Evolutionary conservation across 2,329 filamentous ascomycete species (phyloP), one percentile per base, ranked within the genome.

Genomic region (Esteya vermicola): DNA sequence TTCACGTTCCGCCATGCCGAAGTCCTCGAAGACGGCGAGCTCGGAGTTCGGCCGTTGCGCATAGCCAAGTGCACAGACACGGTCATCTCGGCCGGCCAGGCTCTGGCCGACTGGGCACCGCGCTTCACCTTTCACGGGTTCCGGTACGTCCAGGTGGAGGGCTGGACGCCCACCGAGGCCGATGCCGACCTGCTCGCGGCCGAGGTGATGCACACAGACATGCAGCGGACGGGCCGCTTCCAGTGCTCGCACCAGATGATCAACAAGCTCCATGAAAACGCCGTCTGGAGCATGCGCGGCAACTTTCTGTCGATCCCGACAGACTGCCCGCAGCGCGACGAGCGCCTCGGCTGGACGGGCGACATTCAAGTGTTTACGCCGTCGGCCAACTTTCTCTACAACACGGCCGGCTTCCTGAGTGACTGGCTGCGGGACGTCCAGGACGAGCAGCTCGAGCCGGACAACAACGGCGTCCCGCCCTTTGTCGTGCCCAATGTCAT

Each of bases 261-360:
- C 21, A 77, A 75, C 46, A 55, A 65, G 34, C 60, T 78, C 5
- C 65, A 76, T 45, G 40, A 60, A 1, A 78, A 78, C 40, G 61
- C 69, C 0, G 49, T 57, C 23, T 76, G 72, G 72, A 64, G 63
- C 6, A 73, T 75, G 64, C 61, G 63, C 22, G 70, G 70, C 1
- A 78, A 77, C 46, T 76, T 78, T 47, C 47, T 76, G 4, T 64
- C 61, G 0, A 53, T 76, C 0, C 71, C 71, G 0, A 76, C 71
- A 0, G 73, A 78, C 47, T 74, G 69, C 45, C 70, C 70, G 0
- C 68, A 73, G 45, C 58, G 68, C 2, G 68, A 75, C 39, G 69
- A 74, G 51, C 59, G 69, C 0, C 51, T 73, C 6, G 65, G 66
- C 18, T 70, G 71, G 72, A 68, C 64, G 1, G 65, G 72, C 14